Conservation (phyloP, 2,329 filamentous ascomycete genomes). For the Curvularia sp. region DNA sequence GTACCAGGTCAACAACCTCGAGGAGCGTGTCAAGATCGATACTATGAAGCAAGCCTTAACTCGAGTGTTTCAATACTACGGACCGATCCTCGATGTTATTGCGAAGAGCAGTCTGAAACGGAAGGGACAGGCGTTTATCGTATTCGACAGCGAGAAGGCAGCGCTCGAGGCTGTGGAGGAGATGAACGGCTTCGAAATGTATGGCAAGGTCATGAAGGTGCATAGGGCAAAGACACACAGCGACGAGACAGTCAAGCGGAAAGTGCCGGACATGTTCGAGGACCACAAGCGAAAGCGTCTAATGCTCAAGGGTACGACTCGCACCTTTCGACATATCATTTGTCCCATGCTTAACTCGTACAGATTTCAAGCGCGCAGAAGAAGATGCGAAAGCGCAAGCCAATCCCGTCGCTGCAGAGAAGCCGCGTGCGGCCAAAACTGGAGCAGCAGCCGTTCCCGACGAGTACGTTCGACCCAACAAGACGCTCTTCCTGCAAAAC, state of each 20-base stretch:
- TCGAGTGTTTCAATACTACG: slow-evolving; percentile 87
- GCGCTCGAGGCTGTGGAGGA: slow-evolving; percentile 84
- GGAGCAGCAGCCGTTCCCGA: slow-evolving; percentile 85
- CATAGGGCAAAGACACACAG: slow-evolving; percentile 83
- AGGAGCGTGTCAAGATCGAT: slow-evolving; percentile 88
- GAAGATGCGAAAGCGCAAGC: slow-evolving; percentile 81
- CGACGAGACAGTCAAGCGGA: slow-evolving; percentile 81
- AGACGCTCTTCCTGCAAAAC: slow-evolving; percentile 93
- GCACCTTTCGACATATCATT: slow-evolving; percentile 43
- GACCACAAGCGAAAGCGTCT: slow-evolving; percentile 81
- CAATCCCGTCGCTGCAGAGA: slow-evolving; percentile 63
- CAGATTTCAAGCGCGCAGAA: slow-evolving; percentile 79
- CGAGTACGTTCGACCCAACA: slow-evolving; percentile 97
- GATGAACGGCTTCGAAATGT: slow-evolving; percentile 89
- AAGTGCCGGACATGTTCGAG: slow-evolving; percentile 84
- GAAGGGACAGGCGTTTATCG: slow-evolving; percentile 94
- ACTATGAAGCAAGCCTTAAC: slow-evolving; percentile 74
- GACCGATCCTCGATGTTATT: slow-evolving; percentile 81
- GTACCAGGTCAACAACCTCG: slow-evolving; percentile 75
- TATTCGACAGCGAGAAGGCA: slow-evolving; percentile 83
- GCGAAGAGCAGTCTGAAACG: slow-evolving; percentile 89
- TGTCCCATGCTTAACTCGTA: slow-evolving; percentile 25
- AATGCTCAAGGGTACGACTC: slow-evolving; percentile 80
- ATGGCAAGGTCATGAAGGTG: slow-evolving; percentile 87
- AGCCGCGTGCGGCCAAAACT: slow-evolving; percentile 68